A percentile compares a stretch with the other conserved stretches of the same genome.
Conservation (phyloP, 371 early-diverging fungal species). For the Rhizopus arrhizus region DNA sequence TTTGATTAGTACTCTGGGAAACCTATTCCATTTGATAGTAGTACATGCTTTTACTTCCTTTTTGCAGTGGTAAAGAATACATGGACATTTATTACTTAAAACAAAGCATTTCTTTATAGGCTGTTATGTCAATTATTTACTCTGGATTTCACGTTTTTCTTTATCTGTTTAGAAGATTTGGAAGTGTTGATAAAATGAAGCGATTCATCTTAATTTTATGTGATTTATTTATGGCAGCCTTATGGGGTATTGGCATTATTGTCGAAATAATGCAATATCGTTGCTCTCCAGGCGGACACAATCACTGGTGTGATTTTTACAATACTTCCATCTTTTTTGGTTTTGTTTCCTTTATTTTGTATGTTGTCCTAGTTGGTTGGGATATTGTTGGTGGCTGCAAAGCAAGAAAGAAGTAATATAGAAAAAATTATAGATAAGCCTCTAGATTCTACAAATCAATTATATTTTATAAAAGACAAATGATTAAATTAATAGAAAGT, state of each 20-base stretch:
- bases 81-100: constrained; percentile 15
- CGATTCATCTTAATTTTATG: constrained; percentile 49
- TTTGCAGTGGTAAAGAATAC: constrained; percentile 25
- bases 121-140: constrained; percentile 53
- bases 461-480: too few relatives aligned
- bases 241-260: constrained; percentile 62
- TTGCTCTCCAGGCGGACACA: constrained; percentile 49
- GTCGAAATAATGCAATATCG: constrained; percentile 55
- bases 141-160: constrained; percentile 47
- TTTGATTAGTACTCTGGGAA: constrained; percentile 35
- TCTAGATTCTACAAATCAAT: too few relatives aligned
- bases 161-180: constrained; percentile 51
- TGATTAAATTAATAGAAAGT: too few relatives aligned
- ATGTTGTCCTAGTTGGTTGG: constrained; percentile 51
- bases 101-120: constrained; percentile 22
- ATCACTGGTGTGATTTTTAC: constrained; percentile 61
- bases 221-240: constrained; percentile 51
- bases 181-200: constrained; percentile 48
- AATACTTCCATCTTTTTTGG: constrained; percentile 62
- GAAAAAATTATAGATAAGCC: neutral
- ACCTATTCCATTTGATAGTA: constrained; percentile 39
- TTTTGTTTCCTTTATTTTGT: constrained; percentile 50
- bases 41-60: constrained; percentile 46
- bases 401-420: neutral
- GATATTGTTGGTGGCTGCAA: constrained; percentile 52